Percentiles rank a stretch among this genome's conserved stretches.
phyloP scores from a whole-genome alignment of 345 rosid genomes.

The Lepidium africanum region DNA sequence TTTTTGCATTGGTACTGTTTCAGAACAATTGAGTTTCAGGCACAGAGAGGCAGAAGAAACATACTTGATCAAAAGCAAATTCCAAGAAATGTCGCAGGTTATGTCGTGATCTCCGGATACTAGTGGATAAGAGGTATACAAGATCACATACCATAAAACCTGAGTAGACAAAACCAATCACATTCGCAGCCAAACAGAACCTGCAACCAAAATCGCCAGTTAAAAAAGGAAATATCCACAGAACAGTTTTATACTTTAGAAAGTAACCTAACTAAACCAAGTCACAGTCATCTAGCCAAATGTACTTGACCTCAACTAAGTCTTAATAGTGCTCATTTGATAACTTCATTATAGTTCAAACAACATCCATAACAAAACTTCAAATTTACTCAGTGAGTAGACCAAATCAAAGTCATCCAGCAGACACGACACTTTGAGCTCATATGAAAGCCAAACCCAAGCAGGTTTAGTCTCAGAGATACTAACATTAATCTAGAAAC shows the following conservation, averaged over 20 bases:
- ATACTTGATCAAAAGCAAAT: constrained; percentile 76
- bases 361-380: too few relatives aligned
- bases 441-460: neutral
- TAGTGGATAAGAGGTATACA: constrained; percentile 40
- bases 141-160: constrained; percentile 58
- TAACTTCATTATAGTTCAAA: too few relatives aligned
- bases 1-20: neutral
- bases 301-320: neutral
- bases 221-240: neutral
- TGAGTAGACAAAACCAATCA: constrained; percentile 67
- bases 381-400: neutral
- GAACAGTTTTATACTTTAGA: neutral
- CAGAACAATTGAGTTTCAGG: neutral
- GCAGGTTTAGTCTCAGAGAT: neutral
- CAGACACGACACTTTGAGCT: neutral
- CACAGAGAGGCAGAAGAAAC: constrained; percentile 3
- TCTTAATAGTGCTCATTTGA: too few relatives aligned
- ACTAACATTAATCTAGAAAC: neutral
- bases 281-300: neutral
- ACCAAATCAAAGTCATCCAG: neutral
- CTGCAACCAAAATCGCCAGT: constrained; percentile 33
- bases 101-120: constrained; percentile 30
- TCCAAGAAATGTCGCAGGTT: constrained; percentile 53
- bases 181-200: constrained; percentile 67
- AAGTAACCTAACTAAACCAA: neutral